Base-by-base conservation (phyloP, 2,329 filamentous ascomycete genomes). In the Sarocladiaceae sp. region DNA sequence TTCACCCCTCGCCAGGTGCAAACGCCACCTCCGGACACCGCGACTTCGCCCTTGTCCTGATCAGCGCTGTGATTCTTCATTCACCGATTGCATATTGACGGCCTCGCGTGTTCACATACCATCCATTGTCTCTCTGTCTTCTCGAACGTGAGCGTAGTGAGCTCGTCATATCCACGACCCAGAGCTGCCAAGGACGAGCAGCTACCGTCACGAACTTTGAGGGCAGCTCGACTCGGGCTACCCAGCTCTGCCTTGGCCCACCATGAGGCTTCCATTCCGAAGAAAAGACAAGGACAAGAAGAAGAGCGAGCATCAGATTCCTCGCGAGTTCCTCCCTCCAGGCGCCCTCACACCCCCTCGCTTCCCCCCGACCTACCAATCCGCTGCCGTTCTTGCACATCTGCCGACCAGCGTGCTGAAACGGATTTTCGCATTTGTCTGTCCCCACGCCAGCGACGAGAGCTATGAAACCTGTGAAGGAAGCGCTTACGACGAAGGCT, bases 401-500 rank as follows among this genome's bases (percentile, higher is more conserved):
- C 74, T 96, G 10, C 84, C 88, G 9, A 66, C 74, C 20, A 66
- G 74, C n/a, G 72, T 95, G 23, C 73, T 96, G 47, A 73, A 80
- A 52, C 79, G 77, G 59, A 90, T 96, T 59, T 91, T 96, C 62
- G 66, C 75, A 55, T 81, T 81, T 53, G 82, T 96, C 46, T 96
- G 90, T 56, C 90, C 90, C 6, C 91, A 97, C 64, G 70, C 81
- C 27, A 67, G 69, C 44, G 90, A 97, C 64, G 73, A 82, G 58
- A 82, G 75, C 48, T 94, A 93, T 63, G 83, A 88, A 52, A 82
- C 82, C 33, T 91, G 86, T 57, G 91, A 97, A 68, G 78, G 86
- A 56, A 88, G 84, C 48, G 80, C 84, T 52, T 76, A 80, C 41
- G 83, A 85, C 53, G 82, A 88, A 66, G 82, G 81, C 46, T 97